phyloP scores from a whole-genome alignment of 1,284 basidiomycete genomes.

The Amylostereum chailletii region DNA sequence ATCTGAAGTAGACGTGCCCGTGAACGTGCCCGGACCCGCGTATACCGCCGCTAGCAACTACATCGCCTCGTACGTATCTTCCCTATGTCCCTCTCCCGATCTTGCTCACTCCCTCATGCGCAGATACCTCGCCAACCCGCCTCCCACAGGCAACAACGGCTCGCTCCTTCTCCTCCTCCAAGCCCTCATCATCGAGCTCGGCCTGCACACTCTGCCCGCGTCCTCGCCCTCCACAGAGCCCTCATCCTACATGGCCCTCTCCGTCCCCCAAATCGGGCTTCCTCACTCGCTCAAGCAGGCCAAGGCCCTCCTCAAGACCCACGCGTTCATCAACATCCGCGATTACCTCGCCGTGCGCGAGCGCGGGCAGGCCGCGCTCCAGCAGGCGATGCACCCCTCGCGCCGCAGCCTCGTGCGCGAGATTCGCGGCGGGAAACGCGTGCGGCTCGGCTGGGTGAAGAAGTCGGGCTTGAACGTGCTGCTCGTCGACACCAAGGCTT shows the following conservation, averaged over 20 bases:
- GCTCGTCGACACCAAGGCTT: constrained; percentile 30
- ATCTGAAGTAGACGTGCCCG: not conserved
- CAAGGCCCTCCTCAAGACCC: constrained; percentile 51
- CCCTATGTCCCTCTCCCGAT: not conserved
- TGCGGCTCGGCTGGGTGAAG: constrained; percentile 51
- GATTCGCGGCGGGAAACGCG: constrained; percentile 39
- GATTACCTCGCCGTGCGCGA: constrained; percentile 63
- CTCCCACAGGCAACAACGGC: constrained; percentile 32
- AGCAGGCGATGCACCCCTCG: constrained; percentile 50
- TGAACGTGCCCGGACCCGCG: constrained; percentile 1
- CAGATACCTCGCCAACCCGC: constrained; percentile 48
- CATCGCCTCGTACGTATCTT: constrained; percentile 15
- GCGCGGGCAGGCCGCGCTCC: constrained; percentile 54
- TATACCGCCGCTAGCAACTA: not conserved
- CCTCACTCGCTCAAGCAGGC: constrained; percentile 45
- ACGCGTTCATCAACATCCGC: constrained; percentile 59
- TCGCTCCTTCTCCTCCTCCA: constrained; percentile 26
- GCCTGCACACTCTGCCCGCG: constrained; percentile 31
- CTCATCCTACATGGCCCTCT: constrained; percentile 18
- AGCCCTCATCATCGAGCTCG: constrained; percentile 35
- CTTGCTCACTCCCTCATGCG: constrained; percentile 1
- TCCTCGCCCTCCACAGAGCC: constrained; percentile 45
- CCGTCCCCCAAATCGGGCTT: constrained; percentile 28
- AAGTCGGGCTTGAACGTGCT: constrained; percentile 54
- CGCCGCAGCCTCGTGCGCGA: constrained; percentile 50